A percentile compares a stretch with the other conserved stretches of the same genome.
Conservation (phyloP, 2,329 filamentous ascomycete species). For the Lecanoromycetidae sp. region DNA sequence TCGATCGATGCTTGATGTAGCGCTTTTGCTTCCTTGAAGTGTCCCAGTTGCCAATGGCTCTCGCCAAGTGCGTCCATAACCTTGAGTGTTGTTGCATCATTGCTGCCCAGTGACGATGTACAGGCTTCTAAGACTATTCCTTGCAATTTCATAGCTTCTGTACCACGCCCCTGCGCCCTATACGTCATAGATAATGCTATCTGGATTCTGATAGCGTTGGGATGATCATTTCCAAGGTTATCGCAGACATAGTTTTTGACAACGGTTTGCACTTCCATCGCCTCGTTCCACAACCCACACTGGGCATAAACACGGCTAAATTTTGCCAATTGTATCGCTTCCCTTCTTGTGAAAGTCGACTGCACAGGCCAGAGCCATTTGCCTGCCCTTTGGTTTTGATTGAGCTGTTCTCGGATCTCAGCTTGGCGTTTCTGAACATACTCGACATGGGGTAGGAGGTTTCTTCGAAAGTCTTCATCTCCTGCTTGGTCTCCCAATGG, state of each 20-base stretch:
- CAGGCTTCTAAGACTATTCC: slow-evolving; percentile 20
- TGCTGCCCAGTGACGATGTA: slow-evolving; percentile 18
- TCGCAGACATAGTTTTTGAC: slow-evolving; percentile 20
- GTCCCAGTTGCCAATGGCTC: slow-evolving; percentile 19
- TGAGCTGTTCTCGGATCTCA: slow-evolving; percentile 4
- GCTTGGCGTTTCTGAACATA: slow-evolving; percentile 18
- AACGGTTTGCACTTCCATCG: slow-evolving; percentile 21
- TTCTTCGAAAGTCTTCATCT: slow-evolving; percentile 18
- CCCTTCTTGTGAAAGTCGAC: neutral
- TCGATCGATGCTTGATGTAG: slow-evolving; percentile 19
- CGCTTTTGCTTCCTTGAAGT: slow-evolving; percentile 19
- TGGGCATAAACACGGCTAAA: slow-evolving; percentile 19
- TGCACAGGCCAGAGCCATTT: slow-evolving; percentile 6
- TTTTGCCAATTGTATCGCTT: slow-evolving; percentile 7
- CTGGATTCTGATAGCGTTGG: slow-evolving; percentile 18
- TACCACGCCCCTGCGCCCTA: slow-evolving; percentile 16
- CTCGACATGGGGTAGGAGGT: slow-evolving; percentile 23
- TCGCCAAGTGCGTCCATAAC: slow-evolving; percentile 21
- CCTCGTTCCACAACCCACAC: slow-evolving; percentile 21
- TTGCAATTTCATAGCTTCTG: slow-evolving; percentile 22
- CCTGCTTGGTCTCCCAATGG: slow-evolving; percentile 14
- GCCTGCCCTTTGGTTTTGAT: slow-evolving; percentile 2
- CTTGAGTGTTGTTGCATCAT: slow-evolving; percentile 22
- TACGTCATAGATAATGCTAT: slow-evolving; percentile 20
- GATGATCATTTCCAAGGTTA: slow-evolving; percentile 21